phyloP scores from a whole-genome alignment of 257 asterid species.

The Knoxia roxburghii region DNA sequence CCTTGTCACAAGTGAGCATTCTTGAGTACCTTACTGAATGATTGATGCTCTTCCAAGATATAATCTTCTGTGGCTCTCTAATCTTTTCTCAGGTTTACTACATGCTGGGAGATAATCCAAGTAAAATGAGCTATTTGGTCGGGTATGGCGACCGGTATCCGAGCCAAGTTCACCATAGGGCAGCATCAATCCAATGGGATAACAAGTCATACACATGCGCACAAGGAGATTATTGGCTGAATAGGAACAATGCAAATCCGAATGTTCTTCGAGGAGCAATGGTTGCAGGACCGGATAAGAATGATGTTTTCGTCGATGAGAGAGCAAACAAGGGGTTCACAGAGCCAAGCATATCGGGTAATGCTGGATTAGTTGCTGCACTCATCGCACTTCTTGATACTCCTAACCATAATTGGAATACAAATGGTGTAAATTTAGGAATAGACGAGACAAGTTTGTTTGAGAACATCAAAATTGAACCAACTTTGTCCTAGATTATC shows the following conservation, averaged over 20 bases:
- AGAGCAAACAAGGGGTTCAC: constrained; percentile 39
- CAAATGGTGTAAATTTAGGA: constrained; percentile 30
- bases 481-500: too few species aligned
- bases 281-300: constrained; percentile 53
- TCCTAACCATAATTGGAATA: constrained; percentile 17
- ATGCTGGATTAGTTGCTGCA: constrained; percentile 58
- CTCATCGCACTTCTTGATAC: constrained; percentile 43
- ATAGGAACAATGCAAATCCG: constrained; percentile 30
- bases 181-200: constrained; percentile 55
- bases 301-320: constrained; percentile 32
- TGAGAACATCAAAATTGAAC: constrained; percentile 21
- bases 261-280: constrained; percentile 44
- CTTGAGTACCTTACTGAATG: not conserved
- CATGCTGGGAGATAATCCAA: constrained; percentile 59
- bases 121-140: constrained; percentile 50
- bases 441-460: constrained; percentile 45
- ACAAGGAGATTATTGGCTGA: constrained; percentile 39
- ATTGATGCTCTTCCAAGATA: not conserved
- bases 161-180: constrained; percentile 45
- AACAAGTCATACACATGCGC: constrained; percentile 25
- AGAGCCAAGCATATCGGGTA: constrained; percentile 45
- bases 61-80: not conserved
- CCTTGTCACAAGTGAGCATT: constrained; percentile 40
- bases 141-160: constrained; percentile 47
- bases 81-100: constrained; percentile 36